Evolutionary conservation across 495 filamentous ascomycete species (phyloP).

Genomic region (Penicillium simplicissimum): DNA sequence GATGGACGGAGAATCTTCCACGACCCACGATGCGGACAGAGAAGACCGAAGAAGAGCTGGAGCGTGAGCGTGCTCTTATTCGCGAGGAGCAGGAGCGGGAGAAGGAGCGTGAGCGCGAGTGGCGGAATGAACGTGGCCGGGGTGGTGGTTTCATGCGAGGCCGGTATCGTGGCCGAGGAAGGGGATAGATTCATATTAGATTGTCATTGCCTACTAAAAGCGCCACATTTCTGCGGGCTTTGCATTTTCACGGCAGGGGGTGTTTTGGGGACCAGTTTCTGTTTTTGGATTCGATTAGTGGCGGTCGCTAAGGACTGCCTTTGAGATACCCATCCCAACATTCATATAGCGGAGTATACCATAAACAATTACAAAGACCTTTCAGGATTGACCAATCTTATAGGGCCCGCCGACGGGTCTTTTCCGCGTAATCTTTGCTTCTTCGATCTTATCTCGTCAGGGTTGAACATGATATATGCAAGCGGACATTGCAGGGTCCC

Average conservation of each 20-base stretch:
- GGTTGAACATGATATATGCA: not conserved
- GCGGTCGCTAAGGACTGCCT: not conserved
- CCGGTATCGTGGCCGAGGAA: constrained; percentile 48
- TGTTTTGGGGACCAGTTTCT: constrained; percentile 8
- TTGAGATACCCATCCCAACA: constrained; percentile 21
- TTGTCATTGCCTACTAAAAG: not conserved
- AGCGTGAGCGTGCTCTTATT: constrained; percentile 56
- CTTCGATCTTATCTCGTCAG: not conserved
- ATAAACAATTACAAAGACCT: not conserved
- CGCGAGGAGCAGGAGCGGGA: constrained; percentile 54
- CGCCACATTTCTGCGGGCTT: constrained; percentile 1
- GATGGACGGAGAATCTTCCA: constrained; percentile 71
- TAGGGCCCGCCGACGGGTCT: not conserved
- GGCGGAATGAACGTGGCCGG: constrained; percentile 50
- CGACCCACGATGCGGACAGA: constrained; percentile 66
- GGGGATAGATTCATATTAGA: constrained; percentile 30
- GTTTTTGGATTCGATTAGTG: constrained; percentile 1
- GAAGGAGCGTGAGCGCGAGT: constrained; percentile 54
- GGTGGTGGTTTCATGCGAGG: constrained; percentile 53
- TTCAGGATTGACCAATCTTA: not conserved
- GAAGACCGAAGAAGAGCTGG: constrained; percentile 62
- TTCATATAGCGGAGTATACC: constrained; percentile 1
- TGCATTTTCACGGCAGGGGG: constrained; percentile 19
- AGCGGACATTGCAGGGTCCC: not conserved
- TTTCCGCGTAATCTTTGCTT: not conserved